These are phyloP conservation scores for Croton laevigatus DNA, from an alignment of 441 rosid species.

Conservation along the genomic window DNA sequence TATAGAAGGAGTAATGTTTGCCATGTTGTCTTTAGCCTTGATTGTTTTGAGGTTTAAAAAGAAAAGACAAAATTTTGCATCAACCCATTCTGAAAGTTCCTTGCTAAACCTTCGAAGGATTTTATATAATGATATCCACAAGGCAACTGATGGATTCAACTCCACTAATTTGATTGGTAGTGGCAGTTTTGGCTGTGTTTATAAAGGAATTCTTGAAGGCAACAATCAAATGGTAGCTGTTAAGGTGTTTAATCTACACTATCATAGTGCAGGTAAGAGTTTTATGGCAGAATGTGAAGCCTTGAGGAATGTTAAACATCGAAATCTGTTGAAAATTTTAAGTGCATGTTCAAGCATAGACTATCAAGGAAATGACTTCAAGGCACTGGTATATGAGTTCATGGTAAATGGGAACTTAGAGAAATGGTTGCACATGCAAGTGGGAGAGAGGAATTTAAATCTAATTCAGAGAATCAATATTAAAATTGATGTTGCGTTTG, in stretches of 20 bases:
- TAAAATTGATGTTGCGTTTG: conserved; percentile 5
- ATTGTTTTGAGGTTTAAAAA: neutral
- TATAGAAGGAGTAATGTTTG: neutral
- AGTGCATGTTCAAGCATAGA: conserved; percentile 1
- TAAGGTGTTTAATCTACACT: neutral
- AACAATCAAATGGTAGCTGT: neutral
- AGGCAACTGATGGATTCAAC: neutral
- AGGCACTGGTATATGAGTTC: conserved; percentile 9
- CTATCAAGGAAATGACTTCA: neutral
- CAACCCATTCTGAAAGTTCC: too few relatives aligned
- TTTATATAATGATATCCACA: neutral
- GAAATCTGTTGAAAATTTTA: neutral
- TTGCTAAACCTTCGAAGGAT: neutral
- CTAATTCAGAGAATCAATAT: conserved; percentile 1
- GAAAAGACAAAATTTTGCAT: too few relatives aligned
- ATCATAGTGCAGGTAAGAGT: neutral
- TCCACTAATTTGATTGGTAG: neutral
- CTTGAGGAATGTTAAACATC: conserved; percentile 2
- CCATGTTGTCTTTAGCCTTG: neutral
- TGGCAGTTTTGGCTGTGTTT: conserved; percentile 2
- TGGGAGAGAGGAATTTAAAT: neutral
- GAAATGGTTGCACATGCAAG: neutral
- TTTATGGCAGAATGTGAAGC: neutral
- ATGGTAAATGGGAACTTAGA: too few relatives aligned
- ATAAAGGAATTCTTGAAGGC: neutral